phyloP scores from a whole-genome alignment of 208 protist genomes.

The Acanthamoeba triangularis region DNA sequence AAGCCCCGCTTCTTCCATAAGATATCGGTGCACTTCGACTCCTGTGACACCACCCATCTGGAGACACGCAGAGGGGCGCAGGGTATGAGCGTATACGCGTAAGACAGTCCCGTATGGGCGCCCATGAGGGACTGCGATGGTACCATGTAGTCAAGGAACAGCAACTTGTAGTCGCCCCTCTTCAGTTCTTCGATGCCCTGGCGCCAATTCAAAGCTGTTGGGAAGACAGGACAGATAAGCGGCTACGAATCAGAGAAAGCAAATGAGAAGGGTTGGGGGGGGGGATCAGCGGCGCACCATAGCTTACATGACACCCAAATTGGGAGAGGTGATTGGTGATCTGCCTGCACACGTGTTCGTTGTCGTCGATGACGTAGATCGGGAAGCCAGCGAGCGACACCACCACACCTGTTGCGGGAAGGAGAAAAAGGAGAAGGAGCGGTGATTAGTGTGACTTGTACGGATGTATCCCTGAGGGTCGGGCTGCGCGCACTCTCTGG shows the following conservation, averaged over 20 bases:
- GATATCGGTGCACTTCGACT: conserved; percentile 5
- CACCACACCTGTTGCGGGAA: neutral
- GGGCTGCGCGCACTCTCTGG: neutral
- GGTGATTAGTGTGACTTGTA: no score
- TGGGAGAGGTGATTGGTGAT: conserved; percentile 38
- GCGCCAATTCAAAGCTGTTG: conserved; percentile 42
- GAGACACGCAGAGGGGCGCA: neutral
- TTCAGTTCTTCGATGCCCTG: conserved; percentile 36
- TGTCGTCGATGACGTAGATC: conserved; percentile 70
- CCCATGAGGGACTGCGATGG: no score
- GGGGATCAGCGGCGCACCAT: neutral
- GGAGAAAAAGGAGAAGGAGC: neutral
- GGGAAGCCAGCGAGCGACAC: conserved; percentile 63
- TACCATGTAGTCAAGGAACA: conserved; percentile 74
- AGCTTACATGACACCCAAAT: conserved; percentile 23
- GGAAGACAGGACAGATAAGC: neutral
- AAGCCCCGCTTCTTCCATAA: neutral
- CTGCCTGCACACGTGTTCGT: conserved; percentile 46
- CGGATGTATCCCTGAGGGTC: no score
- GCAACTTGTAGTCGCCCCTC: conserved; percentile 26
- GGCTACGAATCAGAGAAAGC: neutral
- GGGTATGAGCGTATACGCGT: neutral
- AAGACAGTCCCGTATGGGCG: neutral
- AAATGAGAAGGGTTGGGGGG: neutral
- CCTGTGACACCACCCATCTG: conserved; percentile 57